These are phyloP conservation scores for Cercospora beticola DNA, from an alignment of 2,329 filamentous ascomycete species.

Conservation along the genomic window DNA sequence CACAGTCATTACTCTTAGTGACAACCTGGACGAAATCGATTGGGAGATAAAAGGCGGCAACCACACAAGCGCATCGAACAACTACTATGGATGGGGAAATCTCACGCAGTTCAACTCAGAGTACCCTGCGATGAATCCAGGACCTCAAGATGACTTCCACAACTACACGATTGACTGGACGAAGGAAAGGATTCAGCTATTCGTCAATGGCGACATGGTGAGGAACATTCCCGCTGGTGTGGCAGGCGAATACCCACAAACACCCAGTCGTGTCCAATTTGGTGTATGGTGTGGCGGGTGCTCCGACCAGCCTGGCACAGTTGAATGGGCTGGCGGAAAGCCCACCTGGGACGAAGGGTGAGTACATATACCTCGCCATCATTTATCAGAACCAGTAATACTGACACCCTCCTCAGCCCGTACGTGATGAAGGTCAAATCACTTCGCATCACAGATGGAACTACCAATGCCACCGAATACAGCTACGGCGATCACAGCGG, in stretches of 20 bases:
- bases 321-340: slow-evolving; percentile 42
- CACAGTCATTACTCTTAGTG: slow-evolving; percentile 77
- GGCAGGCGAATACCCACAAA: slow-evolving; percentile 63
- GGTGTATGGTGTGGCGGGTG: slow-evolving; percentile 90
- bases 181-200: slow-evolving; percentile 63
- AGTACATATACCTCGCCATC: slow-evolving; percentile 12
- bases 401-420: slow-evolving; percentile 27
- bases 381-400: neutral
- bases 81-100: slow-evolving; percentile 75
- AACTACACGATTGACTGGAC: slow-evolving; percentile 74
- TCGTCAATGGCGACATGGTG: slow-evolving; percentile 65
- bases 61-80: slow-evolving; percentile 62
- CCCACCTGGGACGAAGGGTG: slow-evolving; percentile 37
- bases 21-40: slow-evolving; percentile 84
- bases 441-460: slow-evolving; percentile 38
- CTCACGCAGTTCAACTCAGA: slow-evolving; percentile 62
- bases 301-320: slow-evolving; percentile 57
- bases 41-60: slow-evolving; percentile 78
- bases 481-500: slow-evolving; percentile 43
- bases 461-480: slow-evolving; percentile 41
- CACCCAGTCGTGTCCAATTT: slow-evolving; percentile 67
- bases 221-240: slow-evolving; percentile 57
- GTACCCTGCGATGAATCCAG: slow-evolving; percentile 55
- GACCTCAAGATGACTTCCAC: slow-evolving; percentile 61
- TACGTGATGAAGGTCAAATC: slow-evolving; percentile 40